These are phyloP conservation scores for Lablab purpureus DNA, from an alignment of 306 rosid genomes.

Conservation along the genomic window DNA sequence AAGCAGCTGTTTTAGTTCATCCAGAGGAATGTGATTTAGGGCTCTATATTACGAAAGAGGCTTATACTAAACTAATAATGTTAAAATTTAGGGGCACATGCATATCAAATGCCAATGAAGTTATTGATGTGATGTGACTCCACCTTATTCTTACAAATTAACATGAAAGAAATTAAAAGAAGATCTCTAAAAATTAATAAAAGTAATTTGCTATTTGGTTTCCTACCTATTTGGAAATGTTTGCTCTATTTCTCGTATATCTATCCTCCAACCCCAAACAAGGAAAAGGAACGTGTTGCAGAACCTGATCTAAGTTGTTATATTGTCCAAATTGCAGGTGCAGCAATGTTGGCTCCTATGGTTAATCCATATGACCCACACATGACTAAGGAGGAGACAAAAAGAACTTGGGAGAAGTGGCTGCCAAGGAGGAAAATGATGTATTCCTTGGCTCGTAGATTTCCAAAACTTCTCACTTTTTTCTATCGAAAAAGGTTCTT, in stretches of 20 bases:
- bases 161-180: constrained; percentile 16
- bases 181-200: not conserved
- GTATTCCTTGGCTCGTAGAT: constrained; percentile 75
- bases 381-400: constrained; percentile 84
- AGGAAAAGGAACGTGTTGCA: not conserved
- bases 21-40: not conserved
- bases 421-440: constrained; percentile 67
- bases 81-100: constrained; percentile 25
- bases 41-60: not conserved
- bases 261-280: not conserved
- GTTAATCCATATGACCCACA: constrained; percentile 76
- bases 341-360: constrained; percentile 86
- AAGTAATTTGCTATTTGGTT: constrained; percentile 32
- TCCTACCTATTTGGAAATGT: constrained; percentile 18
- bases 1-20: not conserved
- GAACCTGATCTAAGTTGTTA: constrained; percentile 34
- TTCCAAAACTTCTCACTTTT: constrained; percentile 74
- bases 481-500: constrained; percentile 76
- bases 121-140: not conserved
- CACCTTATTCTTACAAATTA: constrained; percentile 33
- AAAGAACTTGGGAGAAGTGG: constrained; percentile 90
- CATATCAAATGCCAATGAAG: not conserved
- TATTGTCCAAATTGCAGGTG: constrained; percentile 67
- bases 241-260: constrained; percentile 3
- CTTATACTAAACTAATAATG: constrained; percentile 7